Evolutionary conservation across 2,329 filamentous ascomycete species (phyloP), one percentile per base, ranked within the genome.

Genomic region (Clonostachys rosea): DNA sequence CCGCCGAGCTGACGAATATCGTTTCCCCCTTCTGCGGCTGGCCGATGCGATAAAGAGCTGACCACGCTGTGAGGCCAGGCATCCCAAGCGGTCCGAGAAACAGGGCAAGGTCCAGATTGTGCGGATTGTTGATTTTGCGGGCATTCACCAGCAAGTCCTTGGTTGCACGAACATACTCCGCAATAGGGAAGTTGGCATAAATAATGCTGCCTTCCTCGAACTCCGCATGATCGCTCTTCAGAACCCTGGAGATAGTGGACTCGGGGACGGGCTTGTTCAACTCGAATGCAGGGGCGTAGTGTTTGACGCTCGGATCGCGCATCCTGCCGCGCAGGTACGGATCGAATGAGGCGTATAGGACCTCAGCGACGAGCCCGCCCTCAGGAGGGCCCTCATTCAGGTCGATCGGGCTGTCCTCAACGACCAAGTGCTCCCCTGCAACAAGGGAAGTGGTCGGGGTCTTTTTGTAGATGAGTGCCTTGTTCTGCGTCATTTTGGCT

Each of bases 281-380:
- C 14, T 74, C 62, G 59, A 83, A 89, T 12, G 65, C 52, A 1
- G 62, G 57, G 3, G 53, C 42, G 52, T 67, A 94, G 10, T 86
- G 90, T 68, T 86, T 81, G 61, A 69, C 58, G 35, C 72, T 64
- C 7, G 86, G 61, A 42, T 74, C 67, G 43, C 89, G 84, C 87
- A 95, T 91, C 56, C 81, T 80, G 50, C 86, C 87, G 48, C 91
- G 86, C 73, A 88, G 82, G 72, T 95, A 95, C 3, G 90, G 90
- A 66, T 95, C 90, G 69, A 86, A 86, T 36, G 87, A 91, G 54
- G 83, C 75, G 64, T 87, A 89, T 58, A 86, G 78, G 56, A 86
- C 79, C 69, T 89, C 80, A 53, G 86, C 69, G 43, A 95, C 64
- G 39, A 89, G 84, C 52, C 87, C 85, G 41, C 78, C 63, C 24